A percentile compares a stretch with the other conserved stretches of the same genome.
These are phyloP conservation scores for Pleurotus tuoliensis DNA, from an alignment of 768 basidiomycete species.

Conservation along the genomic window DNA sequence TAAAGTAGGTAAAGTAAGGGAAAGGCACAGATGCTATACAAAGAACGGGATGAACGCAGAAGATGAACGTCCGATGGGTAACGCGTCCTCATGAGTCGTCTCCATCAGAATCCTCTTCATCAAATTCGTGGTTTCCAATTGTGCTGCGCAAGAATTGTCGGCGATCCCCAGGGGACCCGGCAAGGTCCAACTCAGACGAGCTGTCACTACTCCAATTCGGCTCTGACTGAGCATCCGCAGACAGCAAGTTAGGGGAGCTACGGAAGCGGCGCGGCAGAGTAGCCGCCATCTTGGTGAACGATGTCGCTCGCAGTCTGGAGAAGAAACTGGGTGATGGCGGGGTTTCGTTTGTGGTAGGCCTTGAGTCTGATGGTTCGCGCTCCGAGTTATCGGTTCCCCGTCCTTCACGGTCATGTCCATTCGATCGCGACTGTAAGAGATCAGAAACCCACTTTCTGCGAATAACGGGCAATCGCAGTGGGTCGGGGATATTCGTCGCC, in stretches of 20 bases:
- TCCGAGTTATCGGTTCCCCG: conserved; percentile 1
- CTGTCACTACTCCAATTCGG: conserved; percentile 58
- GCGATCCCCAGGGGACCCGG: not conserved
- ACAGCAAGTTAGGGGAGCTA: not conserved
- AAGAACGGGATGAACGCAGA: conserved; percentile 1
- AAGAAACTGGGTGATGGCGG: conserved; percentile 10
- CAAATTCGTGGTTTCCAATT: not conserved
- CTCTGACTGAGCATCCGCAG: conserved; percentile 25
- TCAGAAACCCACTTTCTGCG: conserved; percentile 49
- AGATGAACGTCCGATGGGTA: too few species aligned
- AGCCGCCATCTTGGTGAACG: conserved; percentile 6
- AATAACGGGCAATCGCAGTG: conserved; percentile 34
- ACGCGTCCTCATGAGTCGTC: not conserved
- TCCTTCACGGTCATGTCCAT: conserved; percentile 5
- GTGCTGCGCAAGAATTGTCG: not conserved
- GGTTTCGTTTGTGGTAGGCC: not conserved
- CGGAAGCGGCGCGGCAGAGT: not conserved
- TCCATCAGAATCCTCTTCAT: not conserved
- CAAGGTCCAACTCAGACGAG: conserved; percentile 45
- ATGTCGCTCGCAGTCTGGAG: conserved; percentile 4
- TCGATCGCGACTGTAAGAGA: conserved; percentile 27
- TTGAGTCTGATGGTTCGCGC: not conserved
- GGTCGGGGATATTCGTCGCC: conserved; percentile 24
- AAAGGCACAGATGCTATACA: conserved; percentile 2
- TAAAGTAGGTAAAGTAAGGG: not conserved